Evolutionary conservation across 768 basidiomycete genomes (phyloP).

Genomic region (Mrakia blollopis): DNA sequence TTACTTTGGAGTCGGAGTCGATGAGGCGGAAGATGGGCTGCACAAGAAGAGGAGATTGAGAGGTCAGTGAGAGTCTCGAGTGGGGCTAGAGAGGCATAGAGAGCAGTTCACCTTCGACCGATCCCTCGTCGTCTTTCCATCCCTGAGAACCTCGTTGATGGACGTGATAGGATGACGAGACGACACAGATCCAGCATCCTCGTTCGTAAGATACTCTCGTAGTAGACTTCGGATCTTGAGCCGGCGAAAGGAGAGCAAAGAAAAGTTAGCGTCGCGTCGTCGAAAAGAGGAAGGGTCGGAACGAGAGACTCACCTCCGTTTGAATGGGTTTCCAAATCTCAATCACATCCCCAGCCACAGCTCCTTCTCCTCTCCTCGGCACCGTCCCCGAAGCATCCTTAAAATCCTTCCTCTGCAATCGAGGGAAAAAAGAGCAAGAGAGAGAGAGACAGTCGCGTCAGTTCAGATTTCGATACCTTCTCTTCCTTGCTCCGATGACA

Average conservation of each 20-base stretch:
- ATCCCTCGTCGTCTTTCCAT: conserved; percentile 65
- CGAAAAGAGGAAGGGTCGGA: not conserved
- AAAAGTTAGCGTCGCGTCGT: not conserved
- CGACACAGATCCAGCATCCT: conserved; percentile 69
- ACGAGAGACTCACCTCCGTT: conserved; percentile 60
- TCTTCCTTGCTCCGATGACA: not conserved
- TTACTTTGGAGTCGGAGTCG: conserved; percentile 75
- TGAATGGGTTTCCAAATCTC: conserved; percentile 89
- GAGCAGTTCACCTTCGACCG: conserved; percentile 60
- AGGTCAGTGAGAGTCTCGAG: too few species aligned
- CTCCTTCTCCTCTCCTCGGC: conserved; percentile 18
- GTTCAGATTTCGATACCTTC: not conserved
- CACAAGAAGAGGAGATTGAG: not conserved
- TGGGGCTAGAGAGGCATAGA: too few species aligned
- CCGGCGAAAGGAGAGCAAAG: too few species aligned
- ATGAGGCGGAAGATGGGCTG: conserved; percentile 85
- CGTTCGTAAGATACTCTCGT: conserved; percentile 86
- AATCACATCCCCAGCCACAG: conserved; percentile 36
- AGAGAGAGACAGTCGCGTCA: not conserved
- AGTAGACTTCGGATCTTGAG: conserved; percentile 75
- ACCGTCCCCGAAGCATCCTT: conserved; percentile 66
- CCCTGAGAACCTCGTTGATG: conserved; percentile 86
- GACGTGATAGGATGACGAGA: conserved; percentile 84
- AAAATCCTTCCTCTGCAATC: conserved; percentile 84
- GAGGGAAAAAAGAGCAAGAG: not conserved